Evolutionary conservation across 495 filamentous ascomycete species (phyloP).

Genomic region (Margaritispora aquatica): DNA sequence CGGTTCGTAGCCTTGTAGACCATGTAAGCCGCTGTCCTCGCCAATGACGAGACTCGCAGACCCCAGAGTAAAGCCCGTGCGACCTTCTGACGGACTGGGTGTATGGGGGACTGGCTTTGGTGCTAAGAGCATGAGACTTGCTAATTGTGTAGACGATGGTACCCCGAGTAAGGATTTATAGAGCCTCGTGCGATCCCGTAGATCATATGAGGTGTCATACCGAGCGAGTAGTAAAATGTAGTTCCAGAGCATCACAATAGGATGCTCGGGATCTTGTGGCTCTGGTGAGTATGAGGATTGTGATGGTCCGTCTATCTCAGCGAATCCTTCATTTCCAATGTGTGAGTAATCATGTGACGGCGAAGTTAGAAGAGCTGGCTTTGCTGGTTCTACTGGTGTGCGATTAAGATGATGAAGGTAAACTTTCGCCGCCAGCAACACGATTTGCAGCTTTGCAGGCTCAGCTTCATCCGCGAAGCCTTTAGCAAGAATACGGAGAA

Average conservation of each 20-base stretch:
- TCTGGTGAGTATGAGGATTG: slow-evolving; percentile 23
- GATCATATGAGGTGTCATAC: slow-evolving; percentile 91
- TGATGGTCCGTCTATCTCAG: slow-evolving; percentile 22
- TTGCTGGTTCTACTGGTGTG: slow-evolving; percentile 40
- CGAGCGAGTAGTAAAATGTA: slow-evolving; percentile 80
- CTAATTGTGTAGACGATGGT: slow-evolving; percentile 73
- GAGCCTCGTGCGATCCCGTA: slow-evolving; percentile 81
- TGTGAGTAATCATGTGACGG: slow-evolving; percentile 19
- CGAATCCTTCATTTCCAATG: slow-evolving; percentile 23
- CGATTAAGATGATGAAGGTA: slow-evolving; percentile 83
- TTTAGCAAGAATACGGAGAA: slow-evolving; percentile 82
- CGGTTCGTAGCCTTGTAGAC: slow-evolving; percentile 67
- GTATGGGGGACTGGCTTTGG: slow-evolving; percentile 90
- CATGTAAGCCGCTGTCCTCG: slow-evolving; percentile 60
- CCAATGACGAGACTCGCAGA: slow-evolving; percentile 81
- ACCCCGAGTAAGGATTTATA: slow-evolving; percentile 77
- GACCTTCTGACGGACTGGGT: slow-evolving; percentile 74
- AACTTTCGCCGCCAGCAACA: slow-evolving; percentile 88
- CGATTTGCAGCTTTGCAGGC: slow-evolving; percentile 80
- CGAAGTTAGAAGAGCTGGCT: slow-evolving; percentile 3
- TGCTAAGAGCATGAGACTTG: slow-evolving; percentile 81
- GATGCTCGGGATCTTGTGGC: slow-evolving; percentile 47
- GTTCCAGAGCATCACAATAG: slow-evolving; percentile 69
- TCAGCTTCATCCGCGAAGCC: slow-evolving; percentile 80
- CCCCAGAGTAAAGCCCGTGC: slow-evolving; percentile 70